Base-by-base conservation (phyloP, 345 rosid species). In the Rhizophora apiculata region DNA sequence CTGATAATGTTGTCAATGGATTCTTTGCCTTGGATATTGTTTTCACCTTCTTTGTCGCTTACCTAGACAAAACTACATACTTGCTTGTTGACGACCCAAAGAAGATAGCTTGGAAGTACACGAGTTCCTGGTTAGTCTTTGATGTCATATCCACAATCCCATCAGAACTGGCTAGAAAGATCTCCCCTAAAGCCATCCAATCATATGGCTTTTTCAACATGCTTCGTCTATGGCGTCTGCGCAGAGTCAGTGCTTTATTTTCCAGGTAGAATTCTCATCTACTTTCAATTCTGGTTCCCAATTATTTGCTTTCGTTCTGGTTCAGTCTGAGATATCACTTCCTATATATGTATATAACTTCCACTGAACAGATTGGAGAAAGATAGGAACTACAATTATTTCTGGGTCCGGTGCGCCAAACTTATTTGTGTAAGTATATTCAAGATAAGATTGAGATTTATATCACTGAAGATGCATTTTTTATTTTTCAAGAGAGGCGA, bases 171-270 rank as follows among this genome's bases (percentile, higher is more conserved):
- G 94, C 87, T 31, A 57, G 65, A 68, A 95, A 71, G 77, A 81
- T 92, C 24, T 79, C 84, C 36, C 86, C 96, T 20, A 72, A 84
- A 68, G 68, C 83, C 4, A 51, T 87, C 57, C 78, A 49, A 51
- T 65, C 85, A 1, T 95, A 90, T 77, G 97, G 92, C 54, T 80
- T 86, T 2, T 88, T 89, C 78, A 92, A 86, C 79, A 90, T 95
- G 98, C 94, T 95, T 72, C 91, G 99, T 65, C 97, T 92, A 1
- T 92, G 99, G 99, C 99, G 99, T 76, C 89, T 95, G 27, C 84
- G 99, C 7, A 88, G 99, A 88, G 97, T 95, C 58, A 81, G 99
- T 81, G 89, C 96, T 67, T 49, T 95, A 48, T 92, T 95, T 79
- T 85, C 98, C 55, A 87, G 99, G 98, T 95, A 80, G 8, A 37